Base-by-base conservation (phyloP, 305 asterid species). In the Solanum hybrid region DNA sequence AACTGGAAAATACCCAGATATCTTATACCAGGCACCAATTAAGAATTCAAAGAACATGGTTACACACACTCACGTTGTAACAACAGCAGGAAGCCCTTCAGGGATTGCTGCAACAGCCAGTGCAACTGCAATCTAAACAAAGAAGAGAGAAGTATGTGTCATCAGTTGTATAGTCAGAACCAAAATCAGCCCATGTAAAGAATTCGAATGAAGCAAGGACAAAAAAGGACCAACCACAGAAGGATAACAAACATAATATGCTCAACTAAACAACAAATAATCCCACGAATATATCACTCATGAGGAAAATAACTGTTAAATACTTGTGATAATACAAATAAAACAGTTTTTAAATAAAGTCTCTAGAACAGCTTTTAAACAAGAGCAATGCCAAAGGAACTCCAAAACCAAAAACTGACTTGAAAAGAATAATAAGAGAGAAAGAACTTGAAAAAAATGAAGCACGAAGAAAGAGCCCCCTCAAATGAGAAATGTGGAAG, bases 71-170 rank as follows among this genome's bases (percentile, higher is more conserved):
- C 90, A 97, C 99, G 98, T 98, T 39, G 99, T 98, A 88, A 98
- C 99, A 90, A 98, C 99, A 90, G 99, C 99, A 90, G 99, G 99
- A 92, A 98, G 98, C 51, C 99, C 99, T 94, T 98, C 99, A 84
- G 99, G 99, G 90, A 98, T 98, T 92, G 99, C 99, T 80, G 99
- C 99, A 93, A 98, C 99, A 36, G 99, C 99, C 91, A 98, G 98
- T 89, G 99, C 99, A 94, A 98, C 99, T 87, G 99, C 99, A 94
- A 98, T 97, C 99, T 97, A 91, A 90, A 89, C 93, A 93, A 77
- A 85, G 85, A 90, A 89, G 77, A 76, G 36, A 88, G 45, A 36
- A 32, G 36, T 79, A 86, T 27, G 65, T 4, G 26, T 26, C 32
- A 17, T 81, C 70, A 26, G 37, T 24, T 80, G 51, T 37, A 39